These are phyloP conservation scores for Adenanthera pavonina DNA, from an alignment of 306 rosid genomes.

Conservation along the genomic window DNA sequence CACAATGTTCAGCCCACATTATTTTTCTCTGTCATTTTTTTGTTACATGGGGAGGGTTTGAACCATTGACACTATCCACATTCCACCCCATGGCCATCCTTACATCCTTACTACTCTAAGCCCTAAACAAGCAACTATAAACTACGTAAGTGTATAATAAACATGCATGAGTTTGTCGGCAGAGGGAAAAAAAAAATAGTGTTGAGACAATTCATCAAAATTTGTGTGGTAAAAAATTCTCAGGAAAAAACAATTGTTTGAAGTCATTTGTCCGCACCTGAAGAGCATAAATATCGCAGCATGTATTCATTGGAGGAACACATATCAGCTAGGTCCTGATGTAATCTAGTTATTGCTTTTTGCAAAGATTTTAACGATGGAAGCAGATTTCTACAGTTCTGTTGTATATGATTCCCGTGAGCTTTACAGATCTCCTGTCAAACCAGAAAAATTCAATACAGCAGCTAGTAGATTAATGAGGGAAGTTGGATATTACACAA, in stretches of 20 bases:
- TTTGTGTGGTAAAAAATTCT: neutral
- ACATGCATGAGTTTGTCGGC: neutral
- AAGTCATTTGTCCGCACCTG: slow-evolving; percentile 52
- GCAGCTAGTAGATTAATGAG: neutral
- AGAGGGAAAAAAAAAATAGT: too few species aligned
- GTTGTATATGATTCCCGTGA: slow-evolving; percentile 82
- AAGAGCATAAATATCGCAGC: slow-evolving; percentile 77
- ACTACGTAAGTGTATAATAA: neutral
- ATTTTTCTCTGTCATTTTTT: neutral
- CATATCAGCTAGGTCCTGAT: slow-evolving; percentile 87
- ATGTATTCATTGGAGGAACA: slow-evolving; percentile 87
- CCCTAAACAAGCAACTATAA: neutral
- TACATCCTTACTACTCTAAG: neutral
- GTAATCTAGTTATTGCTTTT: slow-evolving; percentile 74
- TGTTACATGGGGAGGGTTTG: too few species aligned
- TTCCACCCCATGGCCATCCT: too few species aligned
- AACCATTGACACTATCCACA: too few species aligned
- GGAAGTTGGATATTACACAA: neutral
- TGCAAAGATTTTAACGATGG: slow-evolving; percentile 87
- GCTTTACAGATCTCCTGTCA: slow-evolving; percentile 84
- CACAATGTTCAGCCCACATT: neutral
- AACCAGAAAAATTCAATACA: slow-evolving; percentile 20
- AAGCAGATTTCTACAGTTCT: slow-evolving; percentile 68
- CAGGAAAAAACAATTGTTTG: neutral
- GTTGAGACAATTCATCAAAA: neutral